A percentile compares a stretch with the other conserved stretches of the same genome.
These are phyloP conservation scores for Arthrobotrys entomopaga DNA, from an alignment of 2,329 filamentous ascomycete genomes.

Conservation along the genomic window DNA sequence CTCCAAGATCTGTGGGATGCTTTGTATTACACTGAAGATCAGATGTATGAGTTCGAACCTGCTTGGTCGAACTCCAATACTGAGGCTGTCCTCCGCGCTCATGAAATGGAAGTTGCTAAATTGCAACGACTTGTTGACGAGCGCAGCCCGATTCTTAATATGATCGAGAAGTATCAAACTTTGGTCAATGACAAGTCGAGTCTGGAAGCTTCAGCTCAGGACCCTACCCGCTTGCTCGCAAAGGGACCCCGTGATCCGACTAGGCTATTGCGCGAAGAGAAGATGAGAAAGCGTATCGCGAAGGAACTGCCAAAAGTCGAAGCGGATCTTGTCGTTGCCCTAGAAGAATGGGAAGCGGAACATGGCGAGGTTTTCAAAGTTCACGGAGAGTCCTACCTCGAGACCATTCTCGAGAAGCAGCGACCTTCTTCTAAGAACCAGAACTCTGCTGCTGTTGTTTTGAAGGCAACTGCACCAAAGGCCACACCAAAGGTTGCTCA, in stretches of 20 bases:
- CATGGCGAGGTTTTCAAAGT: slow-evolving; percentile 93
- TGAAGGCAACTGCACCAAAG: slow-evolving; percentile 41
- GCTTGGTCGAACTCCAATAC: slow-evolving; percentile 91
- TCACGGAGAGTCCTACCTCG: slow-evolving; percentile 89
- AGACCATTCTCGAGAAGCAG: slow-evolving; percentile 62
- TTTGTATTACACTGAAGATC: slow-evolving; percentile 94
- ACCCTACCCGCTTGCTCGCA: slow-evolving; percentile 90
- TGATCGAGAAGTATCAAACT: slow-evolving; percentile 84
- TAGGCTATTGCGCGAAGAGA: slow-evolving; percentile 92
- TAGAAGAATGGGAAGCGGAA: slow-evolving; percentile 91
- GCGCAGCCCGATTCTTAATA: slow-evolving; percentile 80
- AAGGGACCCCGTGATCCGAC: slow-evolving; percentile 94
- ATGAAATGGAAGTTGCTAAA: slow-evolving; percentile 87
- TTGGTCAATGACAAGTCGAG: slow-evolving; percentile 88
- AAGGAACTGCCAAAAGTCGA: slow-evolving; percentile 96
- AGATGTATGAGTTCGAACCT: slow-evolving; percentile 97
- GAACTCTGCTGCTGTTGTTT: slow-evolving; percentile 40
- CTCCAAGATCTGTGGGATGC: slow-evolving; percentile 95
- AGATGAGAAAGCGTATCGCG: slow-evolving; percentile 96
- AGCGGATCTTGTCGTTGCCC: slow-evolving; percentile 79
- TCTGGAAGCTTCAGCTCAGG: slow-evolving; percentile 87
- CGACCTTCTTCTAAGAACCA: slow-evolving; percentile 44
- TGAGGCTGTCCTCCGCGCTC: slow-evolving; percentile 91
- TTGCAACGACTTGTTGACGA: slow-evolving; percentile 86
- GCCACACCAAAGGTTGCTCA: slow-evolving; percentile 24